Evolutionary conservation across 805 yeast species (phyloP), one percentile per base, ranked within the genome.

Genomic region (Yarrowia sp.): DNA sequence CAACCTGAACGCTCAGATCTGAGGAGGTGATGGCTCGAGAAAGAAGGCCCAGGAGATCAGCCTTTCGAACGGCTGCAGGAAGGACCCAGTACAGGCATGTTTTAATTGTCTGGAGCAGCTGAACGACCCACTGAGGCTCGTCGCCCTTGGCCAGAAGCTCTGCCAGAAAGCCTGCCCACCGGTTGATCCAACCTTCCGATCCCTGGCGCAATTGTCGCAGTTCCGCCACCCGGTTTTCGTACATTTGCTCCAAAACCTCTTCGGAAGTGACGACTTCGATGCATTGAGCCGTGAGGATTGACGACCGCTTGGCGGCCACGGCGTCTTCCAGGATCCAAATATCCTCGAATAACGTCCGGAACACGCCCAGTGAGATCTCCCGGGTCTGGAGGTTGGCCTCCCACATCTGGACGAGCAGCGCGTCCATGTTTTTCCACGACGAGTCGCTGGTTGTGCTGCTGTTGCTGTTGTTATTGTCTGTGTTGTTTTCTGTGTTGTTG

Each of bases 81-180:
- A 89, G 83, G 8, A 92, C 84, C 99, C 99, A 95, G 70, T 89
- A 92, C 66, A 95, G 81, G 70, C 96, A 89, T 0, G 96, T 88
- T 72, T 95, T 95, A 71, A 93, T 82, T 4, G 96, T 88, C 67
- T 92, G 90, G 41, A 95, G 78, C 5, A 89, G 80, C 70, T 88
- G 85, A 44, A 88, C 82, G 1, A 86, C 86, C 71, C 86, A 86
- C 28, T 72, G 70, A 11, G 49, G 38, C 33, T 65, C 48, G 26
- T 49, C 54, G 2, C 66, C 66, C 38, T 69, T 71, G 67, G 68
- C 77, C 9, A 82, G 66, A 78, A 88, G 74, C 67, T 79, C 80
- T 36, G 76, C 77, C 24, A 86, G 73, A 38, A 83, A 67, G 17
- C 63, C 65, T n/a, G 83, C 74, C 97, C 98, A 93, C 38, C 85